These are phyloP conservation scores for Tremella yokohamensis DNA, from an alignment of 768 basidiomycete species.

Conservation along the genomic window DNA sequence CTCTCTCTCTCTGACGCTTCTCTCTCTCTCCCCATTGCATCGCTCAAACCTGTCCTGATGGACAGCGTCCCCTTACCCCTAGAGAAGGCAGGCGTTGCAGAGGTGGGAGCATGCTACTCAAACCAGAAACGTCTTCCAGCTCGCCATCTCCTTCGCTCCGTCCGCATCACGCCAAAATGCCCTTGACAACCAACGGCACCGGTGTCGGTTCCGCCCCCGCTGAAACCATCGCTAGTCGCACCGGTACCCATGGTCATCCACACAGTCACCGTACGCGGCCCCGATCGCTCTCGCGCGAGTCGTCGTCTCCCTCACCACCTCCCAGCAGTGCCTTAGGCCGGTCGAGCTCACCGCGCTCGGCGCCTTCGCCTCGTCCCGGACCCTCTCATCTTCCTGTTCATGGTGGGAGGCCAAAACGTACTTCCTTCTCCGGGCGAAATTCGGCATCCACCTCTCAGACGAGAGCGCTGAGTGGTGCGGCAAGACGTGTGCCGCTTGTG, in stretches of 20 bases:
- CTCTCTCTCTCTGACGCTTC: too few species aligned
- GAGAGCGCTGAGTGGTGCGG: background rate
- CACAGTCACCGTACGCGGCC: slow-evolving; percentile 10
- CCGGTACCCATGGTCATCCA: slow-evolving; percentile 15
- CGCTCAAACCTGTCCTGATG: too few species aligned
- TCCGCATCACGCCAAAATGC: too few species aligned
- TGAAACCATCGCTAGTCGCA: slow-evolving; percentile 8
- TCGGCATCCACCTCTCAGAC: background rate
- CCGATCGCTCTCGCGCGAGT: slow-evolving; percentile 34
- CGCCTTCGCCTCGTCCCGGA: slow-evolving; percentile 4
- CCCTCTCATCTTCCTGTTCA: background rate
- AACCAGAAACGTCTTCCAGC: background rate
- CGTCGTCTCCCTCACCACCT: slow-evolving; percentile 46
- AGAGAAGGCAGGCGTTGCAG: too few species aligned
- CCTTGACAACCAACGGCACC: too few species aligned
- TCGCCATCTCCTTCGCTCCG: slow-evolving; percentile 8
- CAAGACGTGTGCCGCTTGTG: background rate
- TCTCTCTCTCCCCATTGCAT: too few species aligned
- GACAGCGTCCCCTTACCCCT: too few species aligned
- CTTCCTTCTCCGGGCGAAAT: background rate
- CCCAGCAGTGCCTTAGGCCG: slow-evolving; percentile 9
- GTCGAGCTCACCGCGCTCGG: background rate
- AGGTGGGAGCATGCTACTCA: too few species aligned
- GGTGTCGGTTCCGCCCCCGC: slow-evolving; percentile 11
- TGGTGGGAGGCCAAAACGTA: background rate